Percentiles rank a stretch among this genome's conserved stretches.
Evolutionary conservation across 2,329 filamentous ascomycete genomes (phyloP).

Genomic region (Nigrospora oryzae): DNA sequence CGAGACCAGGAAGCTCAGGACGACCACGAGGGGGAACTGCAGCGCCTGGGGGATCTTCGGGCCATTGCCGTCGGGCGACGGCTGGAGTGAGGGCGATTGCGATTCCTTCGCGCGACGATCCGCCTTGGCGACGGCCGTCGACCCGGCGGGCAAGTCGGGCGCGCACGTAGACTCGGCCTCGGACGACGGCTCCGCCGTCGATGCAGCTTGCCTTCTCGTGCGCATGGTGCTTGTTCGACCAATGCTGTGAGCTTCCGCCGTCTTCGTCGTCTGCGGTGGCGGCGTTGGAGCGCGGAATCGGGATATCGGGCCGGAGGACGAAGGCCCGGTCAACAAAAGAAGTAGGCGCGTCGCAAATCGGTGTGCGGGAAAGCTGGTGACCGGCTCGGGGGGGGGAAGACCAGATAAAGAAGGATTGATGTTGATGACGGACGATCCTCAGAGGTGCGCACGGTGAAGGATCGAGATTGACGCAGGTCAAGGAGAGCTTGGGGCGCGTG

Average conservation of each 20-base stretch:
- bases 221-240: conserved; percentile 3
- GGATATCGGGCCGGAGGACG: too few relatives aligned
- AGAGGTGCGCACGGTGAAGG: too few relatives aligned
- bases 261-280: too few relatives aligned
- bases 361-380: too few relatives aligned
- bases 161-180: not conserved
- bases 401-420: too few relatives aligned
- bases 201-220: conserved; percentile 5
- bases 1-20: conserved; percentile 53
- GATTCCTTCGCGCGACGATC: not conserved
- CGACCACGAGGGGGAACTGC: conserved; percentile 44
- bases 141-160: not conserved
- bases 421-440: too few relatives aligned
- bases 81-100: not conserved
- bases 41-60: conserved; percentile 32
- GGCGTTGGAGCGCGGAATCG: too few relatives aligned
- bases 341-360: too few relatives aligned
- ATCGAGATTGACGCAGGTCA: too few relatives aligned
- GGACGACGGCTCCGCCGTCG: not conserved
- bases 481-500: too few relatives aligned
- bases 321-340: too few relatives aligned
- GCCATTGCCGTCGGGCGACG: conserved; percentile 1
- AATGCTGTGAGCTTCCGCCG: not conserved
- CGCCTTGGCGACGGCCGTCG: not conserved
- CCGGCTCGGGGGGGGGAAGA: too few relatives aligned